Percentiles rank a stretch among this genome's conserved stretches.
Evolutionary conservation across 2,329 filamentous ascomycete genomes (phyloP).

Genomic region (Ceratocystis destructans): DNA sequence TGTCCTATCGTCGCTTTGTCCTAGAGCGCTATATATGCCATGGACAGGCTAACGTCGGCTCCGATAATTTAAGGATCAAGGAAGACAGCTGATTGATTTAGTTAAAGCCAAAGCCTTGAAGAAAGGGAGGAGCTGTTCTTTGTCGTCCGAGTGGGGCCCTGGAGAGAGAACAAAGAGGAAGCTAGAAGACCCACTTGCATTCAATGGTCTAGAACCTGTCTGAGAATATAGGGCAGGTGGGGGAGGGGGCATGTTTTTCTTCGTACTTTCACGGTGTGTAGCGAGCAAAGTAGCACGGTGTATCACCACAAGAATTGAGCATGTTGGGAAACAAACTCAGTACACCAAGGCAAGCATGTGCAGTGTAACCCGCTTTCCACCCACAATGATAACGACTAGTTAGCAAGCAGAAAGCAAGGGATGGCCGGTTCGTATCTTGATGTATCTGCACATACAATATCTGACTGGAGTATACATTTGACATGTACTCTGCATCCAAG

Average conservation of each 20-base stretch:
- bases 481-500: not conserved
- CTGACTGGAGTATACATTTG: not conserved
- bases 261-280: not conserved
- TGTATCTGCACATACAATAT: not conserved
- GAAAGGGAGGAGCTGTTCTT: not conserved
- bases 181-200: not conserved
- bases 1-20: not conserved
- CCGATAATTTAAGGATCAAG: not conserved
- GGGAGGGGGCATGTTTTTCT: not conserved
- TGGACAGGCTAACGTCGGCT: not conserved
- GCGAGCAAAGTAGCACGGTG: not conserved
- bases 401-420: not conserved
- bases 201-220: not conserved
- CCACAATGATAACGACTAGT: not conserved
- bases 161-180: constrained; percentile 1
- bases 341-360: not conserved
- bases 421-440: not conserved
- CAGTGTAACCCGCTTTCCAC: not conserved
- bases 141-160: not conserved
- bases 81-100: not conserved
- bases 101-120: not conserved
- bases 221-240: not conserved
- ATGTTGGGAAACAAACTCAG: not conserved
- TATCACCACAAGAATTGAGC: not conserved
- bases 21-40: not conserved